Conservation (phyloP, 2,329 filamentous ascomycete species). For the Aspergillus pseudonomiae region DNA sequence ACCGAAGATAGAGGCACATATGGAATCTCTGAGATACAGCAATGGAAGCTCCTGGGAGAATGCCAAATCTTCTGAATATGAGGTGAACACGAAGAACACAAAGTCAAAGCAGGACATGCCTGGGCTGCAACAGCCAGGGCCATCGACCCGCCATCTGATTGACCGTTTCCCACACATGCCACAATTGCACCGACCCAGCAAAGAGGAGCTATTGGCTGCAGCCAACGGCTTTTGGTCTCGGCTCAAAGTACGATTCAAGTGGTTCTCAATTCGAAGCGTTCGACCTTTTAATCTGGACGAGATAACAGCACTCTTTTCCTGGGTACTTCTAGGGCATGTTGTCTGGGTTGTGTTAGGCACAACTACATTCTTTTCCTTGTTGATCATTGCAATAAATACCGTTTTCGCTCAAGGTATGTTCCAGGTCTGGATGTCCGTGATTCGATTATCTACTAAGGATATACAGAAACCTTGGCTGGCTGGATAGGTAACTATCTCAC, state of each 20-base stretch:
- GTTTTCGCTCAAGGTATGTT: constrained; percentile 85
- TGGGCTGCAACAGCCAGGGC: constrained; percentile 17
- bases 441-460: constrained; percentile 23
- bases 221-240: constrained; percentile 92
- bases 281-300: constrained; percentile 95
- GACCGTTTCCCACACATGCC: constrained; percentile 70
- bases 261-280: constrained; percentile 92
- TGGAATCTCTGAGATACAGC: constrained; percentile 19
- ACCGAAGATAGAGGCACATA: constrained; percentile 18
- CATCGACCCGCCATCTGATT: constrained; percentile 50
- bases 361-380: constrained; percentile 91
- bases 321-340: constrained; percentile 90
- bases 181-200: constrained; percentile 80
- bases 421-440: constrained; percentile 17
- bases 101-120: constrained; percentile 29
- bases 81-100: constrained; percentile 19
- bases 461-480: constrained; percentile 79
- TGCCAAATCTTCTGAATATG: constrained; percentile 13
- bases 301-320: constrained; percentile 92
- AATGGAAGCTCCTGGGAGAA: constrained; percentile 17
- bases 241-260: constrained; percentile 90
- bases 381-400: constrained; percentile 91
- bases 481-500: constrained; percentile 97
- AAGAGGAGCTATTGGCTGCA: constrained; percentile 88
- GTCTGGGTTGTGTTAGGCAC: constrained; percentile 96